Evolutionary conservation across 352 stramenopile genomes (phyloP).

Genomic region (Globisporangium nodosum): DNA sequence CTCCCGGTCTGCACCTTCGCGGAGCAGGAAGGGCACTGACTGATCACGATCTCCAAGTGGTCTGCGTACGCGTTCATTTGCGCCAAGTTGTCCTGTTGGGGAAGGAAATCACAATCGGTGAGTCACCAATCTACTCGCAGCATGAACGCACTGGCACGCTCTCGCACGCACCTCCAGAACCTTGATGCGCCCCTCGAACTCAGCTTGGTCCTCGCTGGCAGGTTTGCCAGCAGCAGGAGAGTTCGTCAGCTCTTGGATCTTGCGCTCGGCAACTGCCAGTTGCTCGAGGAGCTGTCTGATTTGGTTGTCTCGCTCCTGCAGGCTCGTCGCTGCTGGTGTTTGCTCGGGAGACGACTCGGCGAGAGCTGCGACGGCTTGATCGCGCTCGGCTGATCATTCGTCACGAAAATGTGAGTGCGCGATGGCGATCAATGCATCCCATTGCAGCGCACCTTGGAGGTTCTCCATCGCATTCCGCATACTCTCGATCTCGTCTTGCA

Average conservation of each 20-base stretch:
- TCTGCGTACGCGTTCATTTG: slow-evolving; percentile 80
- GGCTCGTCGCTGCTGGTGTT: slow-evolving; percentile 10
- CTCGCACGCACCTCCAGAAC: slow-evolving; percentile 47
- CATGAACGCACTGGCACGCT: background rate
- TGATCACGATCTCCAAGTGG: slow-evolving; percentile 71
- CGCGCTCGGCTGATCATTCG: slow-evolving; percentile 23
- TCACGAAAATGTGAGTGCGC: background rate
- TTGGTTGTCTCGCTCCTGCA: slow-evolving; percentile 25
- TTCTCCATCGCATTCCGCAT: slow-evolving; percentile 6
- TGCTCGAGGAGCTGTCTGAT: slow-evolving; percentile 33
- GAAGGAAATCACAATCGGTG: background rate
- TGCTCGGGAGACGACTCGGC: slow-evolving; percentile 3
- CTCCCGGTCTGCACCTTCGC: slow-evolving; percentile 64
- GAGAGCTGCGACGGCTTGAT: slow-evolving; percentile 20
- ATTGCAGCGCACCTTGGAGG: slow-evolving; percentile 7
- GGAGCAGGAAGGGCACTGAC: slow-evolving; percentile 60
- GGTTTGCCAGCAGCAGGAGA: slow-evolving; percentile 10
- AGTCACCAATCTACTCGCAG: background rate
- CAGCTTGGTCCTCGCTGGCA: slow-evolving; percentile 19
- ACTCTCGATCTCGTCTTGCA: slow-evolving; percentile 11
- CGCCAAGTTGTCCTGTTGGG: slow-evolving; percentile 54
- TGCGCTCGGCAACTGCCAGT: slow-evolving; percentile 16
- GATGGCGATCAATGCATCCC: background rate
- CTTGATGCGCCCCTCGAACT: slow-evolving; percentile 39
- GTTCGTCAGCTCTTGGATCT: slow-evolving; percentile 13